Conservation (phyloP, 2,329 filamentous ascomycete species). For the Monosporascus sp. region DNA sequence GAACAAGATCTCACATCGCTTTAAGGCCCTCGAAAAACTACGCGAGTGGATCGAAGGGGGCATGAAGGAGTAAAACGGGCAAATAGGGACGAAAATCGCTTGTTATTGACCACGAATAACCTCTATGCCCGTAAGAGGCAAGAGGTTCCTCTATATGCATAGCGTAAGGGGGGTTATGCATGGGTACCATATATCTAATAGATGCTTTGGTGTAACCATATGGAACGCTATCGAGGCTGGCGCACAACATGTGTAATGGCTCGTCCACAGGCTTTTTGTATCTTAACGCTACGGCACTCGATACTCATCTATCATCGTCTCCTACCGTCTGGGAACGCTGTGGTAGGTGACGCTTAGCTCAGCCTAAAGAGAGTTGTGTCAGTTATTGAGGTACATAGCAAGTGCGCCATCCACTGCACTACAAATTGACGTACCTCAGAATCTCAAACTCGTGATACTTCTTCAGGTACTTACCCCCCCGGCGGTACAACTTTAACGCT, state of each 20-base stretch:
- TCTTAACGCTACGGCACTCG: too few species aligned
- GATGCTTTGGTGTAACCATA: too few species aligned
- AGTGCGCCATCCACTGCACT: not conserved
- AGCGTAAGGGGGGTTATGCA: too few species aligned
- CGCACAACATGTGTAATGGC: too few species aligned
- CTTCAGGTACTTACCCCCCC: slow-evolving; percentile 61
- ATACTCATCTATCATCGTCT: too few species aligned
- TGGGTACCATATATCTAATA: too few species aligned
- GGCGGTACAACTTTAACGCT: slow-evolving; percentile 67
- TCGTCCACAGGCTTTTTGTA: too few species aligned
- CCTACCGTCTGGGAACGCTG: too few species aligned
- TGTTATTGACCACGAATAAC: too few species aligned
- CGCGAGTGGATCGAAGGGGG: slow-evolving; percentile 66
- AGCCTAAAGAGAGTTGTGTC: not conserved
- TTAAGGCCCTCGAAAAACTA: slow-evolving; percentile 80
- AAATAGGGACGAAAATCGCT: not conserved
- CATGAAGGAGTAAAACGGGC: slow-evolving; percentile 14
- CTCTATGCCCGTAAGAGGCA: too few species aligned
- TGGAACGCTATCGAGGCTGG: too few species aligned
- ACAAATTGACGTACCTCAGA: slow-evolving; percentile 51
- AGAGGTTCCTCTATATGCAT: too few species aligned
- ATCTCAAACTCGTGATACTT: slow-evolving; percentile 76
- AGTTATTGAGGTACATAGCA: not conserved
- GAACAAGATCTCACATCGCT: slow-evolving; percentile 91
- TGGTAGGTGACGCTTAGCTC: not conserved